These are phyloP conservation scores for Hebeloma cylindrosporum DNA, from an alignment of 768 basidiomycete species.

Conservation along the genomic window DNA sequence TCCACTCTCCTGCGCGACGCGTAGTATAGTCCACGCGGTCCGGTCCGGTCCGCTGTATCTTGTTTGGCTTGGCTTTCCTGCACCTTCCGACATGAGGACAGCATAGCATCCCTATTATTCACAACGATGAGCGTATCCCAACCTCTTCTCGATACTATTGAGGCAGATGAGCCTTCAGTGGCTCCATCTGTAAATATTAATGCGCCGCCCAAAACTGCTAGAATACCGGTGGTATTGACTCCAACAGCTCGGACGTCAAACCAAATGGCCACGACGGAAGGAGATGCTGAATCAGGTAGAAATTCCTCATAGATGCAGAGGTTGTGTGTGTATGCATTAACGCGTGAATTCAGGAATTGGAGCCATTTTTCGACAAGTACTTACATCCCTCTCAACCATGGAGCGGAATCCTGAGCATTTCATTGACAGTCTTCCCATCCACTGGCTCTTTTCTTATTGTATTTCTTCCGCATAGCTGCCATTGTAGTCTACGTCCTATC, in stretches of 20 bases:
- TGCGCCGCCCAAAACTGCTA: slow-evolving; percentile 26
- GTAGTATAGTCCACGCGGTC: too few relatives aligned
- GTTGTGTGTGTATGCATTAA: background rate
- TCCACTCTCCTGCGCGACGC: too few relatives aligned
- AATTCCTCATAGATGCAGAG: background rate
- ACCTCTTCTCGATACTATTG: slow-evolving; percentile 79
- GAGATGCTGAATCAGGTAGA: slow-evolving; percentile 78
- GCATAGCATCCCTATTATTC: background rate
- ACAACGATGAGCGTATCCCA: slow-evolving; percentile 57
- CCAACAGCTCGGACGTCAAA: slow-evolving; percentile 45
- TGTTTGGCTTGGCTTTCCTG: too few relatives aligned
- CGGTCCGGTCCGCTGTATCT: too few relatives aligned
- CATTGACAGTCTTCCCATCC: slow-evolving; percentile 74
- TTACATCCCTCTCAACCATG: slow-evolving; percentile 3
- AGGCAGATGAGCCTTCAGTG: slow-evolving; percentile 70
- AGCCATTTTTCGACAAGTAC: slow-evolving; percentile 77
- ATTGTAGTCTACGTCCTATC: slow-evolving; percentile 91
- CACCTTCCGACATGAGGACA: background rate
- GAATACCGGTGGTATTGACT: slow-evolving; percentile 54
- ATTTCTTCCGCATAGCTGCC: slow-evolving; percentile 85
- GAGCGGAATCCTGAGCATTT: slow-evolving; percentile 11
- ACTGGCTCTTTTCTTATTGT: slow-evolving; percentile 82
- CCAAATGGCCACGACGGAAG: slow-evolving; percentile 52
- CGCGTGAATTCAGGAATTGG: slow-evolving; percentile 49
- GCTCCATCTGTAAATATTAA: slow-evolving; percentile 34